These are phyloP conservation scores for Penicillium sp. DNA, from an alignment of 2,329 filamentous ascomycete genomes.

Conservation along the genomic window DNA sequence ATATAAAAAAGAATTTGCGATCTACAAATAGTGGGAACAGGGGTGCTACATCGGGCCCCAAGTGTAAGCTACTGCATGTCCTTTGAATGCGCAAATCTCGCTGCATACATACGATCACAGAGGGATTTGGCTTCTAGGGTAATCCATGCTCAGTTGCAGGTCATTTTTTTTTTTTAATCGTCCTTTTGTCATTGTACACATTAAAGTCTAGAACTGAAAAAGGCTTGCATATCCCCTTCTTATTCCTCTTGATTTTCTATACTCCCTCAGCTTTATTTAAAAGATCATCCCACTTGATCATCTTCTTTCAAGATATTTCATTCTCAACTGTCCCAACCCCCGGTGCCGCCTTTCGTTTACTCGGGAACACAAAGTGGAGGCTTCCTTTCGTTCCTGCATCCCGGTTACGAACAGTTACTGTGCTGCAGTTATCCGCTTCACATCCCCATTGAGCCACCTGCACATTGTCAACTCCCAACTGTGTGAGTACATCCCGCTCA, in stretches of 20 bases:
- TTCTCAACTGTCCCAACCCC: conserved; percentile 3
- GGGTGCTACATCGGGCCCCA: conserved; percentile 18
- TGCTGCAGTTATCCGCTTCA: conserved; percentile 17
- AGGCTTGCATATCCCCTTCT: conserved; percentile 10
- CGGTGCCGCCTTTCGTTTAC: conserved; percentile 11
- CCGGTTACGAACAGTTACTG: conserved; percentile 16
- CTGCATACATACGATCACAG: conserved; percentile 18
- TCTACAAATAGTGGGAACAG: conserved; percentile 22
- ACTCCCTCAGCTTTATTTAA: conserved; percentile 1
- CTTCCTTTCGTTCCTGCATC: conserved; percentile 20
- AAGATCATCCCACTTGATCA: conserved; percentile 11
- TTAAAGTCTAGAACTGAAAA: conserved; percentile 21
- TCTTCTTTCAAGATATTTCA: conserved; percentile 2
- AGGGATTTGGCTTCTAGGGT: conserved; percentile 17
- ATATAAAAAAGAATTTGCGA: conserved; percentile 6
- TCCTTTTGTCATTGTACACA: conserved; percentile 9
- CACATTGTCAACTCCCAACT: not conserved
- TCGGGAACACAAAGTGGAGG: not conserved
- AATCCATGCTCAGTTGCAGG: conserved; percentile 18
- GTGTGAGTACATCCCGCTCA: conserved; percentile 15
- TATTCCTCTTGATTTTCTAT: not conserved
- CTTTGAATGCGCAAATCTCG: conserved; percentile 11
- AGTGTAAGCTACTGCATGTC: conserved; percentile 19
- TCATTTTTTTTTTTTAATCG: not conserved
- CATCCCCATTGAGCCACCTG: conserved; percentile 11